Percentiles rank a stretch among this genome's conserved stretches.
These are phyloP conservation scores for Phytophthora pluvialis DNA, from an alignment of 352 stramenopile genomes.

Conservation along the genomic window DNA sequence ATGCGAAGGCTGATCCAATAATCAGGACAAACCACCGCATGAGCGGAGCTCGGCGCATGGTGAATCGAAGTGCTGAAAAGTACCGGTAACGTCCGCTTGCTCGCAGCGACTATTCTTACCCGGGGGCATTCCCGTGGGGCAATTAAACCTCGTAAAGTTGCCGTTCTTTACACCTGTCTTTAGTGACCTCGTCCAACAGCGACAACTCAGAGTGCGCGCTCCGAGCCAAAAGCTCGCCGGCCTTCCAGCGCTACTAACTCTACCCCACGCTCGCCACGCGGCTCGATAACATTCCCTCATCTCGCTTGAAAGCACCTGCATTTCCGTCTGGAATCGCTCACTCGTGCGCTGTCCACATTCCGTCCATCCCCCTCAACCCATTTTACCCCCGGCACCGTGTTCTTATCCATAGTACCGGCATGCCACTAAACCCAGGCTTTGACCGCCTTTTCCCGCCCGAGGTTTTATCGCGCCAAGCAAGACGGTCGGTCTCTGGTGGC, in stretches of 20 bases:
- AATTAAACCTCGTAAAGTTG: conserved; percentile 22
- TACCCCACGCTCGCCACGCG: not conserved
- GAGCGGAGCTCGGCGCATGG: too few species aligned
- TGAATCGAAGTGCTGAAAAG: too few species aligned
- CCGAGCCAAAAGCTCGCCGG: not conserved
- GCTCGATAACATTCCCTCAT: not conserved
- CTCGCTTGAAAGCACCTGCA: not conserved
- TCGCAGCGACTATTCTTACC: not conserved
- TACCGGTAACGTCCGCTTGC: too few species aligned
- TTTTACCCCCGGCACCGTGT: conserved; percentile 2
- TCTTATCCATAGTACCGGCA: not conserved
- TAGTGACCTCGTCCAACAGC: conserved; percentile 7
- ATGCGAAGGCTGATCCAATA: too few species aligned
- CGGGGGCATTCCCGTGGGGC: not conserved
- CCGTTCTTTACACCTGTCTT: conserved; percentile 6
- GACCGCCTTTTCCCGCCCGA: not conserved
- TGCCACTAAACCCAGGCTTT: conserved; percentile 12
- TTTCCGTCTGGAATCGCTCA: not conserved
- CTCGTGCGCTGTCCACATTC: not conserved
- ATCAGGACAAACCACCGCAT: too few species aligned
- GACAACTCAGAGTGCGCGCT: conserved; percentile 20
- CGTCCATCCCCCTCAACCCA: not conserved
- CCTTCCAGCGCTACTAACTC: not conserved
- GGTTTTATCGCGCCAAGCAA: conserved; percentile 24
- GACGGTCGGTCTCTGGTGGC: not conserved